Percentiles rank a stretch among this genome's conserved stretches.
Conservation (phyloP, 2,329 filamentous ascomycete genomes). For the Zymoseptoria brevis region DNA sequence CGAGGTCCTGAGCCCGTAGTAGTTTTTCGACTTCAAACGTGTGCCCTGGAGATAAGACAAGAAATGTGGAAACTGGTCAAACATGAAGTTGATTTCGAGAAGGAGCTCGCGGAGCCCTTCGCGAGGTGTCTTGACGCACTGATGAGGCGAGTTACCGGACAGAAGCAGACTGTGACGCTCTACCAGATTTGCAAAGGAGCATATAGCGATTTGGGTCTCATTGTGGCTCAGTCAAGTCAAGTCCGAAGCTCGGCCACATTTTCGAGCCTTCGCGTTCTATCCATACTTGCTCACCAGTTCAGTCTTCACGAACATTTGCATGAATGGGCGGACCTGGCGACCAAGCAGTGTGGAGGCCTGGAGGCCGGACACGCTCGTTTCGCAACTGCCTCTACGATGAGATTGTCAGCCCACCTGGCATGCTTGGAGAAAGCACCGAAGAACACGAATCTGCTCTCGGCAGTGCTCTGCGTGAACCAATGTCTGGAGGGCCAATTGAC, state of each 20-base stretch:
- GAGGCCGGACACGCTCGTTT: slow-evolving; percentile 15
- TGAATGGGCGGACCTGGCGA: slow-evolving; percentile 9
- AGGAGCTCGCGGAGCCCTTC: slow-evolving; percentile 59
- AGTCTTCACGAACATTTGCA: slow-evolving; percentile 5
- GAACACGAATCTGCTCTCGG: not conserved
- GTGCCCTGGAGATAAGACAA: slow-evolving; percentile 56
- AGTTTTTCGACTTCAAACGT: slow-evolving; percentile 55
- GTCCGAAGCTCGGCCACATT: slow-evolving; percentile 1
- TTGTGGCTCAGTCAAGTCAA: not conserved
- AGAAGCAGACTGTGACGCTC: not conserved
- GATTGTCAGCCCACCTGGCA: not conserved
- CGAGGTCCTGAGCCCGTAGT: slow-evolving; percentile 50
- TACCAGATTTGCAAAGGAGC: slow-evolving; percentile 5
- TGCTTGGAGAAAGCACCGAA: not conserved
- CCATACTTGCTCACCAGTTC: slow-evolving; percentile 14
- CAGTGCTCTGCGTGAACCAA: slow-evolving; percentile 1
- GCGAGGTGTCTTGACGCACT: slow-evolving; percentile 56
- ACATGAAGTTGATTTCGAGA: slow-evolving; percentile 52
- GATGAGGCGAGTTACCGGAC: slow-evolving; percentile 17
- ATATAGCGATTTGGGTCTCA: not conserved
- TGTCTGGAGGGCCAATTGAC: slow-evolving; percentile 12
- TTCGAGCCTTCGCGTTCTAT: slow-evolving; percentile 11
- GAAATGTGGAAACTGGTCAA: slow-evolving; percentile 58
- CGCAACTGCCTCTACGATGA: slow-evolving; percentile 9
- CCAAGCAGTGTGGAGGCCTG: slow-evolving; percentile 7